Evolutionary conservation across 768 basidiomycete genomes (phyloP).

Genomic region (Mrakia blollopis): DNA sequence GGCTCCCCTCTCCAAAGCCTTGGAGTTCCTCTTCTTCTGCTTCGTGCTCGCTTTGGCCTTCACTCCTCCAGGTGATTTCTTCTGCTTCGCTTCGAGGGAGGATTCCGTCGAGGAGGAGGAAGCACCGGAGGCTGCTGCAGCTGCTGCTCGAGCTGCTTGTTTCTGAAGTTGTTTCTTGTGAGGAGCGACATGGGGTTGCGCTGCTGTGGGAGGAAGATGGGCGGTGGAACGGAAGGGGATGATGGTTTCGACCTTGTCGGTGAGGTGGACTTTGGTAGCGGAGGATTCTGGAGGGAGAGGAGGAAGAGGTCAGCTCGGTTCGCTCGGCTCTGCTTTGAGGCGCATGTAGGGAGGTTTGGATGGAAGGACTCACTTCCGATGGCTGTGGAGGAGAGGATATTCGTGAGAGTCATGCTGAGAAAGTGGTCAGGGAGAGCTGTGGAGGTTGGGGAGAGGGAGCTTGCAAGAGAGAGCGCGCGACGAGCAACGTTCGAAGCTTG

Average conservation of each 20-base stretch:
- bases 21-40: conserved; percentile 17
- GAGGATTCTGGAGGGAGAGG: too few species aligned
- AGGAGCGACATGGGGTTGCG: conserved; percentile 17
- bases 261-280: not conserved
- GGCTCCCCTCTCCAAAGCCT: not conserved
- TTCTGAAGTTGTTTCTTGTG: conserved; percentile 9
- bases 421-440: not conserved
- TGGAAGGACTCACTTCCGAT: conserved; percentile 14
- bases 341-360: not conserved
- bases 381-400: conserved; percentile 15
- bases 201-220: not conserved
- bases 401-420: conserved; percentile 10
- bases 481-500: not conserved
- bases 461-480: not conserved
- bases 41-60: conserved; percentile 20
- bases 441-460: not conserved
- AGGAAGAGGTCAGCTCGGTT: not conserved
- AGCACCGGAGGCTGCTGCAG: not conserved
- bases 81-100: not conserved
- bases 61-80: conserved; percentile 11
- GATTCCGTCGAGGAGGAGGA: conserved; percentile 12
- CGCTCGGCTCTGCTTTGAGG: not conserved
- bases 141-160: not conserved
- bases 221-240: too few species aligned
- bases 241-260: not conserved